Conservation (phyloP, 2,329 filamentous ascomycete species). For the Achaetomium macrosporum region DNA sequence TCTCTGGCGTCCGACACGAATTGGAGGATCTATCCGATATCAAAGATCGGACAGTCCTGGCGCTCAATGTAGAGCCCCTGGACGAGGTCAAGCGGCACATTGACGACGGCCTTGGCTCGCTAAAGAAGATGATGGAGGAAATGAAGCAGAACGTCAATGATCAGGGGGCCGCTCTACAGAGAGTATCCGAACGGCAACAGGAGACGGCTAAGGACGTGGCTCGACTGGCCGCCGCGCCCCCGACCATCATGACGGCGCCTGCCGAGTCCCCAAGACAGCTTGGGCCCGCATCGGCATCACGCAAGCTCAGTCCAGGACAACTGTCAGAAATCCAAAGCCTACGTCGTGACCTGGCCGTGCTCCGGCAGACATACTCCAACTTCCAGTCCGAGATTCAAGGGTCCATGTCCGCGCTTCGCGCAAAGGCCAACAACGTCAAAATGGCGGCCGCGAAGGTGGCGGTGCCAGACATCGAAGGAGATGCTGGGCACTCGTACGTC, state of each 20-base stretch:
- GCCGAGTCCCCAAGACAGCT: conserved; percentile 44
- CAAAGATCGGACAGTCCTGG: conserved; percentile 91
- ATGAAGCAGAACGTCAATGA: conserved; percentile 79
- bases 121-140: conserved; percentile 78
- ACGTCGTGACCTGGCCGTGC: conserved; percentile 79
- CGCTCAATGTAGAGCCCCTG: conserved; percentile 83
- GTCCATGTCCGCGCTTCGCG: conserved; percentile 77
- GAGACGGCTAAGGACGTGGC: conserved; percentile 86
- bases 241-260: conserved; percentile 33
- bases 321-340: conserved; percentile 74
- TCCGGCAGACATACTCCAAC: conserved; percentile 87
- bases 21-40: conserved; percentile 89
- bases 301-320: conserved; percentile 54
- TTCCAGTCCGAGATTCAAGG: conserved; percentile 84
- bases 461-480: conserved; percentile 66
- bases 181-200: conserved; percentile 84
- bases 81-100: conserved; percentile 97
- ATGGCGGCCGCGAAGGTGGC: conserved; percentile 63
- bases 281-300: conserved; percentile 15
- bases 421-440: conserved; percentile 78
- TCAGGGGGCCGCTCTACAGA: conserved; percentile 74
- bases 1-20: conserved; percentile 95
- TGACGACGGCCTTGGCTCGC: conserved; percentile 77
- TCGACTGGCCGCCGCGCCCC: conserved; percentile 43
- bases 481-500: conserved; percentile 80